phyloP scores from a whole-genome alignment of 164 flowering plant genomes.

The grape (Vitis vinifera) region ASM3070453v1 NC_081808.1:5960501-5961000 shows the following conservation, averaged over 20 bases:
- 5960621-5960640: constrained; percentile 12
- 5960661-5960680: constrained; percentile 9
- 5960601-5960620: constrained; percentile 9
- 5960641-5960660: constrained; percentile 12
- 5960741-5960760: not conserved
- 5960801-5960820: constrained; percentile 22
- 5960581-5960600: constrained; percentile 9
- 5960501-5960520: constrained; percentile 30
- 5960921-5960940: constrained; percentile 15
- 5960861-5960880: constrained; percentile 23
- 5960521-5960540: constrained; percentile 36
- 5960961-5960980: constrained; percentile 9
- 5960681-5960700: constrained; percentile 7
- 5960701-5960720: constrained; percentile 24
- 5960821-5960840: constrained; percentile 25
- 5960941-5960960: constrained; percentile 17
- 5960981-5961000: constrained; percentile 11
- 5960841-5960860: constrained; percentile 25
- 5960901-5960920: constrained; percentile 13
- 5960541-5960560: constrained; percentile 62
- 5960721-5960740: not conserved
- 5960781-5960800: constrained; percentile 20
- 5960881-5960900: constrained; percentile 17
- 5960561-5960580: constrained; percentile 36
- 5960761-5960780: constrained; percentile 10